A percentile compares a stretch with the other conserved stretches of the same genome.
phyloP scores from a whole-genome alignment of 345 rosid genomes.

The Brassica juncea region DNA sequence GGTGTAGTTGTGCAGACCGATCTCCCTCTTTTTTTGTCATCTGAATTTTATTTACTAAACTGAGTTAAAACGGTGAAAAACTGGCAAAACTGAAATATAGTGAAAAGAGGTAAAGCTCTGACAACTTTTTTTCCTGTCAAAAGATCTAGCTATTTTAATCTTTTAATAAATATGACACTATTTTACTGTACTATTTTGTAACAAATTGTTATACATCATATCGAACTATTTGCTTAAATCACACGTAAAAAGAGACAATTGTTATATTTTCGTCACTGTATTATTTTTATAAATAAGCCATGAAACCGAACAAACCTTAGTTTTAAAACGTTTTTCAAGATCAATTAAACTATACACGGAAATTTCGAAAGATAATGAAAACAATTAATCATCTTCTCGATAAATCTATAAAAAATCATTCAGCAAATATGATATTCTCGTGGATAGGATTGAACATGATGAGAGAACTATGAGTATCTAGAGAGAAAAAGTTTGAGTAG shows the following conservation, averaged over 20 bases:
- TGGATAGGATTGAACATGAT: slow-evolving; percentile 36
- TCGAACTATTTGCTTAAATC: neutral
- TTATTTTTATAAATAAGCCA: neutral
- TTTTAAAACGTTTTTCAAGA: neutral
- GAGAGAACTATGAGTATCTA: slow-evolving; percentile 23
- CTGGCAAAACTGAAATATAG: neutral
- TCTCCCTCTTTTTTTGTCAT: no score
- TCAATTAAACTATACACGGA: slow-evolving; percentile 4
- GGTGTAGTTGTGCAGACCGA: neutral
- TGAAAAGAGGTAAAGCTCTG: neutral
- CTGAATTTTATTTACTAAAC: no score
- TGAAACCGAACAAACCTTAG: neutral
- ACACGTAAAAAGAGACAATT: neutral
- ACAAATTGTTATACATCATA: neutral
- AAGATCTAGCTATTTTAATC: no score
- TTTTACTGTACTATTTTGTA: neutral
- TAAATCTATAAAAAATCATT: slow-evolving; percentile 3
- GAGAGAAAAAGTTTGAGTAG: slow-evolving; percentile 19
- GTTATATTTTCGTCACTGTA: neutral
- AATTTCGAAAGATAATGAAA: slow-evolving; percentile 12
- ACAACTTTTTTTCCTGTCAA: no score
- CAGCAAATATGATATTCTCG: slow-evolving; percentile 21
- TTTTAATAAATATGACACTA: no score
- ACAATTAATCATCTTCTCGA: neutral
- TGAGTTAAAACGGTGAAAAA: neutral